Evolutionary conservation across 768 basidiomycete genomes (phyloP), one percentile per base, ranked within the genome.

Genomic region (Steccherinum ochraceum): DNA sequence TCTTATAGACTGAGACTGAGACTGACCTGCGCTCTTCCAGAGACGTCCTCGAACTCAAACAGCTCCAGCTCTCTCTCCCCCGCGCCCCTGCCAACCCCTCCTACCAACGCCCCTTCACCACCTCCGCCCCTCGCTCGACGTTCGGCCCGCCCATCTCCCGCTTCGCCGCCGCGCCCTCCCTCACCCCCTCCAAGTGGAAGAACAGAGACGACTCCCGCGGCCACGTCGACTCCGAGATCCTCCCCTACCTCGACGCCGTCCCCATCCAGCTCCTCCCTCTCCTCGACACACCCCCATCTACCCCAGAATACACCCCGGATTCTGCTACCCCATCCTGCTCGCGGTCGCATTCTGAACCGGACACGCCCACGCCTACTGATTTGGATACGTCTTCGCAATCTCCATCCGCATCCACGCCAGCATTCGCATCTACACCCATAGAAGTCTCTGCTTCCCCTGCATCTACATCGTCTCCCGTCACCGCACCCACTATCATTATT

Each of bases 251-350:
- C 19, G 63, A 62, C 41, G 61, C 63, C 23, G 84, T 87, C 4
- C 85, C 85, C 35, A 83, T 87, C 39, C 74, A 75, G 2, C 72
- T 87, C 0, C 60, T 87, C 2, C 85, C 84, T 0, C 71, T 87
- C 21, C 71, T 74, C 13, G 57, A 54, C 49, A 53, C 19, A 39
- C 51, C 46, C 45, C 52, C 51, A 3, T 49, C 54, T 7, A 19
- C 11, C 24, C 40, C 46, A 19, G 10, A 40, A 5, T 27, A 45
- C 21, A 43, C 41, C 21, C 41, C 41, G 16, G n/a, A n/a, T n/a
- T 18, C 41, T 5, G 41, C 7, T 19, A 5, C 41, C 7, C 41
- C 7, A 18, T 43, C 41, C 19, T 7, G 11, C 10, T 43, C 40
- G 3, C 18, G 4, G 21, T 43, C 51, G 10, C 13, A 16, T 40